phyloP scores from a whole-genome alignment of 495 filamentous ascomycete species.

The Astrocystis sublimbata region DNA sequence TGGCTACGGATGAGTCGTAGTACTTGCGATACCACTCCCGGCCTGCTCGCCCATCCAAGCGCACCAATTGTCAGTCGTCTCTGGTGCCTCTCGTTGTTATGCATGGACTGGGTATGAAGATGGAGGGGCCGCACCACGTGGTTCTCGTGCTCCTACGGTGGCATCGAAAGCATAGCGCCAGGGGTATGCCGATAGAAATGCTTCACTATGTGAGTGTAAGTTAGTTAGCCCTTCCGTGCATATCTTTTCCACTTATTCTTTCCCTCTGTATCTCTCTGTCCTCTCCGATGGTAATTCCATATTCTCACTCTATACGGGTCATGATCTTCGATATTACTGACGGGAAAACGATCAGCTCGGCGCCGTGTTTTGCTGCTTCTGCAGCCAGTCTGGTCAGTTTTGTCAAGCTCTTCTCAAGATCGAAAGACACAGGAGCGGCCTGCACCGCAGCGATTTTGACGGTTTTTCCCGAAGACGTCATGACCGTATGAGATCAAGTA shows the following conservation, averaged over 20 bases:
- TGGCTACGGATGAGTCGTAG: slow-evolving; percentile 37
- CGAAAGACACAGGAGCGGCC: slow-evolving; percentile 45
- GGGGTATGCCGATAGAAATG: slow-evolving; percentile 44
- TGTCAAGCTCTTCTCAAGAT: slow-evolving; percentile 39
- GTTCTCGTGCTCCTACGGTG: slow-evolving; percentile 44
- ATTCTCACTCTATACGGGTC: no score
- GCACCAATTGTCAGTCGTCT: background rate
- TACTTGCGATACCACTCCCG: slow-evolving; percentile 46
- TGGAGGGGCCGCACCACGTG: slow-evolving; percentile 32
- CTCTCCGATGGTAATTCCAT: background rate
- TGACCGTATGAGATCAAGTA: slow-evolving; percentile 2
- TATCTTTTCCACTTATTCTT: background rate
- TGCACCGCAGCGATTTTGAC: slow-evolving; percentile 44
- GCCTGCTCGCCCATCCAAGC: slow-evolving; percentile 22
- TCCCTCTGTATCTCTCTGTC: background rate
- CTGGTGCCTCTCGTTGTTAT: background rate
- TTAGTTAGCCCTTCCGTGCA: background rate
- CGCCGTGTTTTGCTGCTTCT: slow-evolving; percentile 42
- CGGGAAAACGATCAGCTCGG: slow-evolving; percentile 52
- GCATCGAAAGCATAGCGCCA: slow-evolving; percentile 48
- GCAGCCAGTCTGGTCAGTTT: slow-evolving; percentile 42
- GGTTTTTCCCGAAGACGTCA: slow-evolving; percentile 23
- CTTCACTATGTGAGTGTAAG: slow-evolving; percentile 28
- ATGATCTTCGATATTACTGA: no score
- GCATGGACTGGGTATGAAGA: background rate